Conservation (phyloP, 1,284 basidiomycete species). For the Acaromyces ingoldii region DNA sequence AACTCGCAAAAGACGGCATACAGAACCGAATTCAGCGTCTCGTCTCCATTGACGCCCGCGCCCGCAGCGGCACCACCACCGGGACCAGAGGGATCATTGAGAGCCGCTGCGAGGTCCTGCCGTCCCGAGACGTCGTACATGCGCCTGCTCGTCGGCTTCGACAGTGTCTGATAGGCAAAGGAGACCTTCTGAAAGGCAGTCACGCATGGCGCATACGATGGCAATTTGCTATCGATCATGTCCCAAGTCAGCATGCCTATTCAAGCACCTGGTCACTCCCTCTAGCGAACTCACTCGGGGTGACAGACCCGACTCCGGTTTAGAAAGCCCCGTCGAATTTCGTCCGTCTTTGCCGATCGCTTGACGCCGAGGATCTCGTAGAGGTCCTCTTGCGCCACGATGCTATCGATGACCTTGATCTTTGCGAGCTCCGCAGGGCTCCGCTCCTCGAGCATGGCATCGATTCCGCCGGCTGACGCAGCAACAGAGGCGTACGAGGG, state of each 20-base stretch:
- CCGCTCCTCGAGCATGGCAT: not conserved
- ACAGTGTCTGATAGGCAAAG: constrained; percentile 73
- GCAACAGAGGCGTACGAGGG: constrained; percentile 13
- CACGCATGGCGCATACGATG: constrained; percentile 66
- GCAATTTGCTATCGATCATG: constrained; percentile 66
- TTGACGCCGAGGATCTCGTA: constrained; percentile 68
- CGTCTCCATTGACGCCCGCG: constrained; percentile 55
- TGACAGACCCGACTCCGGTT: constrained; percentile 70
- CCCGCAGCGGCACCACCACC: constrained; percentile 1
- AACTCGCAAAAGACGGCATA: constrained; percentile 73
- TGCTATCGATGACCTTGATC: constrained; percentile 8
- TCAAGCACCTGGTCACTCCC: no score
- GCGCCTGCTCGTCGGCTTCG: constrained; percentile 64
- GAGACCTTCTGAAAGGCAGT: constrained; percentile 78
- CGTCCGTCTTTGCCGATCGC: constrained; percentile 60
- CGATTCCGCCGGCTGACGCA: not conserved
- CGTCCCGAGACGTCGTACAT: constrained; percentile 61
- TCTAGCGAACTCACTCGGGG: constrained; percentile 64
- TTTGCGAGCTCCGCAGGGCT: constrained; percentile 6
- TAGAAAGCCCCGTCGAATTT: constrained; percentile 71
- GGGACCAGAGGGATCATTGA: constrained; percentile 17
- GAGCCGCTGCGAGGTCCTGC: constrained; percentile 23
- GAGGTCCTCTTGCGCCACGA: constrained; percentile 55
- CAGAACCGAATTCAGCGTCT: constrained; percentile 70
- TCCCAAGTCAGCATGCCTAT: constrained; percentile 1